phyloP scores from a whole-genome alignment of 169 alveolate genomes.

The Plasmodium vinckei region DNA sequence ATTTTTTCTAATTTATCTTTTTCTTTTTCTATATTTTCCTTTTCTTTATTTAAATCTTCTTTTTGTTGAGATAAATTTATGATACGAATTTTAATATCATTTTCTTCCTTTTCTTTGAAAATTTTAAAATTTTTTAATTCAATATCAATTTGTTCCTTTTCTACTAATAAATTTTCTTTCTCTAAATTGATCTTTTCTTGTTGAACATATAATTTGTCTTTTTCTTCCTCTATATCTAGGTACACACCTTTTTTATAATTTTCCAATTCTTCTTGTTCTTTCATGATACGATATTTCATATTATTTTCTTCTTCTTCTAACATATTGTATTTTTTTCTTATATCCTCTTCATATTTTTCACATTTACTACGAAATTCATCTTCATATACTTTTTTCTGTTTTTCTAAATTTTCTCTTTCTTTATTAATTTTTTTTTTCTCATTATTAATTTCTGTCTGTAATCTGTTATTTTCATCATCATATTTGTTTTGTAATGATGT shows the following conservation, averaged over 20 bases:
- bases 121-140: constrained; percentile 72
- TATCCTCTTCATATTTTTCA: constrained; percentile 65
- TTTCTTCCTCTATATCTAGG: constrained; percentile 71
- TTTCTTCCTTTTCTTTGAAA: constrained; percentile 73
- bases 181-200: constrained; percentile 66
- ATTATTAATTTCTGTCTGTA: constrained; percentile 46
- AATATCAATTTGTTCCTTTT: constrained; percentile 71
- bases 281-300: constrained; percentile 63
- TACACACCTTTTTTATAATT: constrained; percentile 46
- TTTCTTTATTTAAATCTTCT: constrained; percentile 71
- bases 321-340: constrained; percentile 49
- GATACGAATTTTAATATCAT: constrained; percentile 61
- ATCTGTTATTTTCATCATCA: constrained; percentile 37
- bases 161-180: constrained; percentile 72
- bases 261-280: constrained; percentile 75
- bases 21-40: constrained; percentile 61
- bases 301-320: constrained; percentile 61
- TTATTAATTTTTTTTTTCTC: constrained; percentile 47
- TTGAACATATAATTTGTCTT: constrained; percentile 67
- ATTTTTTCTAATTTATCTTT: constrained; percentile 63
- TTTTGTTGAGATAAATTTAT: constrained; percentile 72
- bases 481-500: constrained; percentile 17
- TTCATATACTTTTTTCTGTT: constrained; percentile 63
- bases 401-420: constrained; percentile 66
- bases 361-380: constrained; percentile 69